A percentile compares a stretch with the other conserved stretches of the same genome.
phyloP scores from a whole-genome alignment of 139 green algal genomes.

The Chlorella sp. region DNA sequence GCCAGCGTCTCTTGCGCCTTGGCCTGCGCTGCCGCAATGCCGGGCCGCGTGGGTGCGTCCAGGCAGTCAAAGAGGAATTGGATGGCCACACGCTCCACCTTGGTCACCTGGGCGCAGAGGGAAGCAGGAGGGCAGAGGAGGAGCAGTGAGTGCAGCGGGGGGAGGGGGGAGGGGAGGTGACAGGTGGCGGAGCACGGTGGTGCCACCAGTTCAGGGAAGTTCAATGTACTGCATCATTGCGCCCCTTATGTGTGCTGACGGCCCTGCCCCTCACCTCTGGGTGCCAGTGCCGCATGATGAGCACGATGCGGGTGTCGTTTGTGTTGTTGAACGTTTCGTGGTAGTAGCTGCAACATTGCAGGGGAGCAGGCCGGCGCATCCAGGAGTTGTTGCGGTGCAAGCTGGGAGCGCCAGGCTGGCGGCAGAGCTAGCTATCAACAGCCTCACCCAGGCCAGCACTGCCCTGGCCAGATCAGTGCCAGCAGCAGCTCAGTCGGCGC shows the following conservation, averaged over 20 bases:
- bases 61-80: constrained; percentile 60
- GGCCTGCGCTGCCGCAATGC: constrained; percentile 23
- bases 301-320: constrained; percentile 49
- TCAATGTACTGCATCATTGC: no score
- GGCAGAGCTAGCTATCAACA: no score
- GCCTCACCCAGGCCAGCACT: no score
- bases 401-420: no score
- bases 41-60: constrained; percentile 11
- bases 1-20: neutral
- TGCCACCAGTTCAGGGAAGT: no score
- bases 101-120: neutral
- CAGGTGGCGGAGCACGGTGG: no score
- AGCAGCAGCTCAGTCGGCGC: no score
- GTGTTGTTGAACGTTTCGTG: constrained; percentile 57
- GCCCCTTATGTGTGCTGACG: no score
- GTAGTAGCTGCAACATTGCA: constrained; percentile 37
- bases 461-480: no score
- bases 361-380: no score
- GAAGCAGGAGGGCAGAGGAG: neutral
- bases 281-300: constrained; percentile 68
- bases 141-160: neutral
- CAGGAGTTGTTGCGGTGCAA: no score
- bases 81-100: constrained; percentile 45
- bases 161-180: no score
- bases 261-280: constrained; percentile 39